Percentiles rank a stretch among this genome's conserved stretches.
phyloP scores from a whole-genome alignment of 768 basidiomycete genomes.

The Crepidotus variabilis region DNA sequence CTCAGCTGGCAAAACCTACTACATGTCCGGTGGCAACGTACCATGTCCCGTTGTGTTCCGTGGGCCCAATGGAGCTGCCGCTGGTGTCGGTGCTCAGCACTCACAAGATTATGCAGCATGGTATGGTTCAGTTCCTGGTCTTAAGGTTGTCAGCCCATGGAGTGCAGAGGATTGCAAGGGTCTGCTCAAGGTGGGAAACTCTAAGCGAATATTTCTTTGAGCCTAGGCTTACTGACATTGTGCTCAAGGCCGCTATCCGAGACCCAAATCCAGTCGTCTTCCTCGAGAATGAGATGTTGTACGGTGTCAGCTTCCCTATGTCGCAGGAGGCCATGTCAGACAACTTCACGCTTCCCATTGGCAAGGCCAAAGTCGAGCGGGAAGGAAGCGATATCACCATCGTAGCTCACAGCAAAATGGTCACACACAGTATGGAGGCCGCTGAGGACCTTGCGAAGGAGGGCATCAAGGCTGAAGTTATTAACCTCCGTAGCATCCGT shows the following conservation, averaged over 20 bases:
- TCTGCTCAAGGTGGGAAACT: constrained; percentile 74
- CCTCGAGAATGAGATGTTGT: constrained; percentile 99
- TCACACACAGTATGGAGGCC: constrained; percentile 90
- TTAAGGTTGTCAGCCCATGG: constrained; percentile 98
- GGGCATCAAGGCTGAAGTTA: constrained; percentile 95
- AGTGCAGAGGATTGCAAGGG: constrained; percentile 99
- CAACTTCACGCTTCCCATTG: constrained; percentile 92
- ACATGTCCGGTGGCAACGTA: constrained; percentile 99
- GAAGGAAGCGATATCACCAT: constrained; percentile 92
- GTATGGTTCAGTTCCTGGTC: constrained; percentile 90
- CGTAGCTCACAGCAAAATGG: constrained; percentile 98
- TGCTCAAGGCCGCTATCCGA: constrained; percentile 81
- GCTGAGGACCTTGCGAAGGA: constrained; percentile 93
- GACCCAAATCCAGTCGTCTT: constrained; percentile 99
- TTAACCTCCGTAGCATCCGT: constrained; percentile 94
- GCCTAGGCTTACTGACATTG: background rate
- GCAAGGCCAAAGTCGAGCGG: constrained; percentile 95
- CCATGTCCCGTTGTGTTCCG: constrained; percentile 99
- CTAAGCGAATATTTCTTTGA: background rate
- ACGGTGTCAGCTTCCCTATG: constrained; percentile 97
- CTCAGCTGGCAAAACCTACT: constrained; percentile 99
- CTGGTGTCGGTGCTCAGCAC: constrained; percentile 96
- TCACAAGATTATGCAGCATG: constrained; percentile 97
- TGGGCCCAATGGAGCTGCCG: constrained; percentile 97
- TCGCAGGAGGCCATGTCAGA: constrained; percentile 93